Base-by-base conservation (phyloP, 176 grass and related monocot species). In the Zea luxurians region DNA sequence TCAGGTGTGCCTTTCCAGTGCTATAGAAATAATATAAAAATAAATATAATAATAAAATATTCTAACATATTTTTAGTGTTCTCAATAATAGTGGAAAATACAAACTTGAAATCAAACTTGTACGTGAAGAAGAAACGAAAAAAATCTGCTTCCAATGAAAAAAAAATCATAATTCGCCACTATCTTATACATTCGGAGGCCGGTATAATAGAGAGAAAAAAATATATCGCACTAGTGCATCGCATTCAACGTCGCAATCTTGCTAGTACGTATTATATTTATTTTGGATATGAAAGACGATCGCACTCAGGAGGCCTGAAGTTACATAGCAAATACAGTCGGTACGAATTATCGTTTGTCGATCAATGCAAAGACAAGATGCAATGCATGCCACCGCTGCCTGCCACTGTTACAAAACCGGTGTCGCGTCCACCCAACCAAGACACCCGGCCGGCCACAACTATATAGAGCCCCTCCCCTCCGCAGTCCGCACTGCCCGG, bases 361-460 rank as follows among this genome's bases (percentile, higher is more conserved):
- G 27, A 27, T 27, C 27, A 27, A 27, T 27, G 27, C 27, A 27
- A 27, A 27, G 27, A 27, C 27, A 27, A 27, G 27, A 17, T 20
- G 13, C 12, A 58, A 48, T 76, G 41, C 42, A 2, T n/a, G 18
- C 58, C 20, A 27, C 18, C 60, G 59, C 21, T 61, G 27, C 27
- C 21, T 61, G 34, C 35, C 2, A 21, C 61, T 78, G 76, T 41
- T 53, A 0, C 62, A 12, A 78, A 66, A 41, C 76, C 62, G 74
- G 43, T 8, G 54, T 15, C 46, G 60, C 27, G 27, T 27, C 27
- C 27, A 27, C 27, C 27, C 27, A 27, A 27, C 27, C 15, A 38
- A 18, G 27, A 53, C 76, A 66, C 4, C 47, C 16, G 47, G 61
- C 76, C 17, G 35, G 38, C 47, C 53, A 10, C 59, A 27, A 54